Evolutionary conservation across 805 yeast genomes (phyloP).

Genomic region (Cyberlindnera bimundalis): DNA sequence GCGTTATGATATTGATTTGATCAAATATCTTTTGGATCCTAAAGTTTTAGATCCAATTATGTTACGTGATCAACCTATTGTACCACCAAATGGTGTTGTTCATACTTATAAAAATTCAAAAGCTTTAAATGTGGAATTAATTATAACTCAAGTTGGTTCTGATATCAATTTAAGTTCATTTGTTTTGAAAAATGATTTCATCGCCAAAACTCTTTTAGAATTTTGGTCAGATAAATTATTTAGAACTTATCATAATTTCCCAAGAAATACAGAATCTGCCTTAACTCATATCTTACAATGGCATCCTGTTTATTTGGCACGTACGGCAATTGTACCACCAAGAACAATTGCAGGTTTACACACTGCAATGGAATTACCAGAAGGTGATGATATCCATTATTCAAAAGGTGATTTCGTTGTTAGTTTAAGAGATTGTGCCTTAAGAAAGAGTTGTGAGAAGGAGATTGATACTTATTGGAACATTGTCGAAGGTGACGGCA

Average conservation of each 20-base stretch:
- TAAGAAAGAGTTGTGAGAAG: conserved; percentile 48
- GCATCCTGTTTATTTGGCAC: conserved; percentile 82
- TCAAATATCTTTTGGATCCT: conserved; percentile 55
- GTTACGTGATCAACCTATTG: conserved; percentile 67
- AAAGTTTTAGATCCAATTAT: conserved; percentile 60
- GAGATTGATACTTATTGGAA: conserved; percentile 39
- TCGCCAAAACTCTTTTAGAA: conserved; percentile 70
- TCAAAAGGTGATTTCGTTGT: conserved; percentile 66
- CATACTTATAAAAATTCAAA: conserved; percentile 62
- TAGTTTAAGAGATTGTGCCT: conserved; percentile 54
- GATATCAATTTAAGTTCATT: conserved; percentile 70
- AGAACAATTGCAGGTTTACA: conserved; percentile 50
- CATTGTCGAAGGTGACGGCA: conserved; percentile 11
- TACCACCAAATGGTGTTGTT: conserved; percentile 64
- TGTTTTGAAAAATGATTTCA: conserved; percentile 58
- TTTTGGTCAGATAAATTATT: conserved; percentile 73
- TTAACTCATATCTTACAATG: conserved; percentile 87
- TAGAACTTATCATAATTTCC: conserved; percentile 59
- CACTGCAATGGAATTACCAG: conserved; percentile 33
- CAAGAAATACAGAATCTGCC: conserved; percentile 58
- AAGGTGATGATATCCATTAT: conserved; percentile 49
- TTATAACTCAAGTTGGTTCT: conserved; percentile 65
- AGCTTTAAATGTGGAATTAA: conserved; percentile 52
- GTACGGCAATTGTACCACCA: conserved; percentile 68
- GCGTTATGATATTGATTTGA: conserved; percentile 61